phyloP scores from a whole-genome alignment of 805 yeast species.

The Cephaloascus fragrans region DNA sequence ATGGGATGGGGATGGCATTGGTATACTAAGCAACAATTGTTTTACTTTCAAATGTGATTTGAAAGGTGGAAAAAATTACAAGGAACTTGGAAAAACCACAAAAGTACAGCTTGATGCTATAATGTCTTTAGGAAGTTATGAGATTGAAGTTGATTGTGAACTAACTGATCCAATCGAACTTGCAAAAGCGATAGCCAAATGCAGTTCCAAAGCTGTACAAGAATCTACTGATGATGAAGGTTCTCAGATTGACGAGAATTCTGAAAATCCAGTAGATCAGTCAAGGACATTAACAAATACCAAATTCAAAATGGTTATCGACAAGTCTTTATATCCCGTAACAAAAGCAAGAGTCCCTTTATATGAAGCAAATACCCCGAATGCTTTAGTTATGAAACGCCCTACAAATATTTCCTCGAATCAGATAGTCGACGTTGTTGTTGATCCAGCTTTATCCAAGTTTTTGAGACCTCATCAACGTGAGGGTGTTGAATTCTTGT shows the following conservation, averaged over 20 bases:
- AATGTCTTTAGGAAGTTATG: conserved; percentile 46
- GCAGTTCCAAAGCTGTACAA: conserved; percentile 6
- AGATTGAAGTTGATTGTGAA: conserved; percentile 51
- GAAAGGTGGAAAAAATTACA: conserved; percentile 13
- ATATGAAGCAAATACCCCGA: conserved; percentile 22
- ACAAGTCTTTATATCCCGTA: neutral
- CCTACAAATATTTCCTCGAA: conserved; percentile 7
- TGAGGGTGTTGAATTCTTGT: conserved; percentile 75
- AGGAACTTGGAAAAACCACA: conserved; percentile 11
- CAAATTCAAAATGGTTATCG: conserved; percentile 6
- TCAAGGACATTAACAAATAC: neutral
- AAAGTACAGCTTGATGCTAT: conserved; percentile 24
- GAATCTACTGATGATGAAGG: conserved; percentile 4
- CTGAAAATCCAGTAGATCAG: conserved; percentile 1
- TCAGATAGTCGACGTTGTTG: conserved; percentile 32
- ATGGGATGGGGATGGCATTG: conserved; percentile 89
- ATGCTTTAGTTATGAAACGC: conserved; percentile 33
- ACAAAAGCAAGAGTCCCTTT: conserved; percentile 15
- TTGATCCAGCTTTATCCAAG: conserved; percentile 47
- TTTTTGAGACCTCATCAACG: conserved; percentile 75
- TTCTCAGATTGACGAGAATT: conserved; percentile 1
- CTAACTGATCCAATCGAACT: conserved; percentile 14
- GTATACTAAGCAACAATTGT: conserved; percentile 20
- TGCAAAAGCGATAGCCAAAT: conserved; percentile 2
- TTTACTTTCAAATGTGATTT: conserved; percentile 20